Base-by-base conservation (phyloP, 805 yeast species). In the Yarrowia divulgata region DNA sequence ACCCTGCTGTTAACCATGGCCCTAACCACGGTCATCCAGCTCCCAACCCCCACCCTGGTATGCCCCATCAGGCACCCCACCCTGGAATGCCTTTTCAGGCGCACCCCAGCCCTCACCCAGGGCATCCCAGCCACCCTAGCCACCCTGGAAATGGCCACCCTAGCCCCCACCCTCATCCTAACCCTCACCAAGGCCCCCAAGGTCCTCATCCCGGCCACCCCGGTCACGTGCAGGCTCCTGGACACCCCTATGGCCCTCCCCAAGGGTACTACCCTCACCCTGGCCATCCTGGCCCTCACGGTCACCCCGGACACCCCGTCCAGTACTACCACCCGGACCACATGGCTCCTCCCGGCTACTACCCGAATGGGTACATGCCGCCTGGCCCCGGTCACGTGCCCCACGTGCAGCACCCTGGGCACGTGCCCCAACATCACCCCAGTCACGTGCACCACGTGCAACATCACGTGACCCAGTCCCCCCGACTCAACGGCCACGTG, bases 271-370 rank as follows among this genome's bases (percentile, higher is more conserved):
- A 52, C 32, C 58, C 58, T 6, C 8, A 23, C 35, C 62, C 62
- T 9, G 46, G 35, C 23, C 60, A 37, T 7, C 43, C 42, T 9
- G 58, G 42, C 10, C 52, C 48, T 34, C 50, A 23, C 3, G 50
- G 16, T 13, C 32, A 29, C 8, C 32, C 32, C 16, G 49, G 32
- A 8, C 50, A 46, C 2, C 50, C 16, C 18, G 19, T 29, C 14
- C 45, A 42, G 7, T 54, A 54, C 60, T 54, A 54, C 60, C 57
- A 34, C 5, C 58, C 58, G 7, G 18, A 8, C 12, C 35, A 16
- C 7, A 54, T 54, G 60, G 60, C 60, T 19, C 60, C 45, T 54
- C 60, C 60, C 16, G 60, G 60, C 8, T 54, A 54, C 45, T 54
- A 54, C 9, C 58, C 58, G 29, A 23, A 23, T 8, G 19, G 35